Evolutionary conservation across 495 filamentous ascomycete genomes (phyloP).

Genomic region (Hyaloscypha bicolor): DNA sequence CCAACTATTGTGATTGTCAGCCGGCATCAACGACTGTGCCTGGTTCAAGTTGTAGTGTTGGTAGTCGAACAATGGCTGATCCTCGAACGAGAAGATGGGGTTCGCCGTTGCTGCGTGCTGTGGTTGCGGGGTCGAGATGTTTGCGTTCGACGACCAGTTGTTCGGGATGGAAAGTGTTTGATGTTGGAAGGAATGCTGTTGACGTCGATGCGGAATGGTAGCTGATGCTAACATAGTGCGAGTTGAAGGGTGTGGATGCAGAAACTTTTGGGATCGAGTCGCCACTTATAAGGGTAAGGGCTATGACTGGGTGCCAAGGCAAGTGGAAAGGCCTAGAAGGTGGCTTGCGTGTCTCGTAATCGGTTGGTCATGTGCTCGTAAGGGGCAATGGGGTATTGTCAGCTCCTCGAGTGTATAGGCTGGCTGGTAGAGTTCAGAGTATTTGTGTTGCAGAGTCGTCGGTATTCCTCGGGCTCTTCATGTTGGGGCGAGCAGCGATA

Average conservation of each 20-base stretch:
- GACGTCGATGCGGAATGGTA: slow-evolving; percentile 7
- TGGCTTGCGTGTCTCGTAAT: slow-evolving; percentile 11
- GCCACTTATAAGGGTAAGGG: not conserved
- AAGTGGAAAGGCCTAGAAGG: slow-evolving; percentile 5
- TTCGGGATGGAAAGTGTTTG: slow-evolving; percentile 11
- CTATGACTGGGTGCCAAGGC: not conserved
- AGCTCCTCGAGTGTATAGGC: no score
- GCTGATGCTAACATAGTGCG: slow-evolving; percentile 23
- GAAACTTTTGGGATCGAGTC: not conserved
- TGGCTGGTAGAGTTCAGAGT: no score
- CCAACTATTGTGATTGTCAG: slow-evolving; percentile 30
- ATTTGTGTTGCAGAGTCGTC: no score
- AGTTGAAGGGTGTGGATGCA: not conserved
- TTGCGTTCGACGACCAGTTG: slow-evolving; percentile 11
- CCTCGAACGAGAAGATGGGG: slow-evolving; percentile 23
- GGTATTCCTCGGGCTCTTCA: no score
- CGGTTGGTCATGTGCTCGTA: slow-evolving; percentile 11
- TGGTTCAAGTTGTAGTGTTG: slow-evolving; percentile 17
- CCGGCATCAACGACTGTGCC: slow-evolving; percentile 29
- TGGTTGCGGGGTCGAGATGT: slow-evolving; percentile 22
- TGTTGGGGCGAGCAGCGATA: no score
- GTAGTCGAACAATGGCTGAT: slow-evolving; percentile 31
- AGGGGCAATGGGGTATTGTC: not conserved
- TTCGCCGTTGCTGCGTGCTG: slow-evolving; percentile 22
- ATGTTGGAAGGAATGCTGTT: not conserved